Evolutionary conservation across 352 stramenopile species (phyloP).

Genomic region (Thraustotheca clavata): DNA sequence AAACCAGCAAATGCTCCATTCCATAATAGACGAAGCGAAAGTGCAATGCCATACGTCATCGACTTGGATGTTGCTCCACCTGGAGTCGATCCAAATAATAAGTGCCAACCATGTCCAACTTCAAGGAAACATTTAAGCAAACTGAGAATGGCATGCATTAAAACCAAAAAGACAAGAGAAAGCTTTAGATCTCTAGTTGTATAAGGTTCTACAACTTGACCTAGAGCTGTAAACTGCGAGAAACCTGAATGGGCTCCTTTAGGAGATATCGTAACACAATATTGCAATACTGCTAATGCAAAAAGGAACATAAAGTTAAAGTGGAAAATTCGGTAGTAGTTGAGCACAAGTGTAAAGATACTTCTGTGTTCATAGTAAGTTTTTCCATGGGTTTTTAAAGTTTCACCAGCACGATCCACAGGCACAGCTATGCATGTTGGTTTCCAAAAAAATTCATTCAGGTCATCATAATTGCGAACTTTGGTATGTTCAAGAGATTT

Average conservation of each 20-base stretch:
- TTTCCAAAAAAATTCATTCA: constrained; percentile 79
- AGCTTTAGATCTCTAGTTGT: constrained; percentile 50
- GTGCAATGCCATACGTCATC: constrained; percentile 47
- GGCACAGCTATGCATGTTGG: constrained; percentile 50
- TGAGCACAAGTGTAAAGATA: constrained; percentile 65
- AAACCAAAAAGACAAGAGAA: constrained; percentile 45
- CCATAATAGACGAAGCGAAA: constrained; percentile 57
- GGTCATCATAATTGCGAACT: constrained; percentile 72
- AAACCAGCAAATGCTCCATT: constrained; percentile 47
- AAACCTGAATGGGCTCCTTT: constrained; percentile 48
- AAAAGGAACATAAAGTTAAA: constrained; percentile 77
- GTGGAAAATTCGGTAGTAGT: constrained; percentile 76
- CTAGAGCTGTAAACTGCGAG: constrained; percentile 45
- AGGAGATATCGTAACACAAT: constrained; percentile 50
- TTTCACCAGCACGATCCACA: constrained; percentile 37
- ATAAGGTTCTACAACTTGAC: constrained; percentile 45
- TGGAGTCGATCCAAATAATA: constrained; percentile 30
- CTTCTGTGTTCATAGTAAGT: constrained; percentile 71
- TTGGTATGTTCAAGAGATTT: constrained; percentile 59
- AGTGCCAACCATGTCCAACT: constrained; percentile 48
- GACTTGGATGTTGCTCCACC: constrained; percentile 50
- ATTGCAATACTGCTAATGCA: constrained; percentile 45
- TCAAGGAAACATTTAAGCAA: constrained; percentile 54
- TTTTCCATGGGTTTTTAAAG: constrained; percentile 59
- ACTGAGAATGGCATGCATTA: constrained; percentile 37